A percentile compares a stretch with the other conserved stretches of the same genome.
Conservation (phyloP, 345 rosid species). For the Pistacia atlantica region DNA sequence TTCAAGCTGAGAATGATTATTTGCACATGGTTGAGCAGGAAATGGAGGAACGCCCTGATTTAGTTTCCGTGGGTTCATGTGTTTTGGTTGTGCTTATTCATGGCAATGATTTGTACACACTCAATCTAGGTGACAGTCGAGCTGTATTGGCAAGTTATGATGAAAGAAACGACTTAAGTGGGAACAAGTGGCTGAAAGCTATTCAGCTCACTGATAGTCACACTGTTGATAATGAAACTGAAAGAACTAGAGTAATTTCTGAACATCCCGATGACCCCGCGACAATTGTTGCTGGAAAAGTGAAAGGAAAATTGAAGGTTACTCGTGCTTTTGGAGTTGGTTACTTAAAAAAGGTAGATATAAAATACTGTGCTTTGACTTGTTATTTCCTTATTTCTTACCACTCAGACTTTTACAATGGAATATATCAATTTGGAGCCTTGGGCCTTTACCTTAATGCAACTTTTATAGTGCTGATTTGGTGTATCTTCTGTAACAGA, state of each 20-base stretch:
- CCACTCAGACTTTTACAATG: too few species aligned
- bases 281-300: slow-evolving; percentile 66
- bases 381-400: not conserved
- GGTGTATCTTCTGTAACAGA: not conserved
- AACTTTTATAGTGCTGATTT: not conserved
- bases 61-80: slow-evolving; percentile 95
- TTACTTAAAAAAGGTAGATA: slow-evolving; percentile 79
- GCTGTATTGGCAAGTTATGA: slow-evolving; percentile 79
- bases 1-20: slow-evolving; percentile 87
- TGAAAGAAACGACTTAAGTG: slow-evolving; percentile 29
- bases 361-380: not conserved
- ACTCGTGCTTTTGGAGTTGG: slow-evolving; percentile 97
- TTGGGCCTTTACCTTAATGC: not conserved
- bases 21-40: slow-evolving; percentile 94
- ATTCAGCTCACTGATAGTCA: slow-evolving; percentile 88
- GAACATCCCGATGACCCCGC: slow-evolving; percentile 93
- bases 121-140: slow-evolving; percentile 93
- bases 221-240: slow-evolving; percentile 81
- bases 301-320: slow-evolving; percentile 93
- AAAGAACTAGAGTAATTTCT: slow-evolving; percentile 53
- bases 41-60: slow-evolving; percentile 96
- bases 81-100: slow-evolving; percentile 83
- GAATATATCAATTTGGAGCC: not conserved
- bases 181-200: slow-evolving; percentile 54
- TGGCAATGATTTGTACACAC: slow-evolving; percentile 70